phyloP scores from a whole-genome alignment of 495 filamentous ascomycete species.

The Penicillium tannophilum region DNA sequence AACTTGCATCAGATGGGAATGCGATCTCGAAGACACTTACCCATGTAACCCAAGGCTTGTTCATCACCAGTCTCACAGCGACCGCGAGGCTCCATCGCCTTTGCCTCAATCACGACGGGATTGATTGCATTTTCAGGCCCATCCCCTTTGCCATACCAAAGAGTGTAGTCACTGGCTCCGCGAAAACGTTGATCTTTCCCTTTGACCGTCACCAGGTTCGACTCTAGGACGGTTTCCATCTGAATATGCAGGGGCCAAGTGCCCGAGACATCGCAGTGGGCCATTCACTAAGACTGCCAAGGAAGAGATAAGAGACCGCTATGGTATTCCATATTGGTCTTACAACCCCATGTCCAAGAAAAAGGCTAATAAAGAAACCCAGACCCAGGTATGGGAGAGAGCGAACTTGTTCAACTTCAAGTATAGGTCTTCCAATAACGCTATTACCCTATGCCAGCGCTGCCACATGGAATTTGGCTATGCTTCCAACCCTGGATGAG shows the following conservation, averaged over 20 bases:
- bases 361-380: too few species aligned
- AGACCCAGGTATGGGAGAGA: too few species aligned
- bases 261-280: background rate
- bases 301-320: too few species aligned
- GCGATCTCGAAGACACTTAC: too few species aligned
- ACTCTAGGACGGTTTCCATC: background rate
- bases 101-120: constrained; percentile 1
- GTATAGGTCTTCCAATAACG: too few species aligned
- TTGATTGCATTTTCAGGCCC: constrained; percentile 10
- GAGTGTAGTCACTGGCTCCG: constrained; percentile 4
- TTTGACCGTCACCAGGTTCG: background rate
- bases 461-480: too few species aligned
- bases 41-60: background rate
- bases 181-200: background rate
- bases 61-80: background rate
- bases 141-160: constrained; percentile 10
- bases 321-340: too few species aligned
- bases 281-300: too few species aligned
- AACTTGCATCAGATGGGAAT: background rate
- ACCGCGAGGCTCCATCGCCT: background rate
- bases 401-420: too few species aligned
- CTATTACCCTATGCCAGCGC: too few species aligned
- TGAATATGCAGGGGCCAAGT: constrained; percentile 1
- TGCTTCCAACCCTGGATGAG: too few species aligned
- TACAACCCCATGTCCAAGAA: too few species aligned